phyloP scores from a whole-genome alignment of 2,329 filamentous ascomycete species.

The Neophaeococcomyces mojaviensis region DNA sequence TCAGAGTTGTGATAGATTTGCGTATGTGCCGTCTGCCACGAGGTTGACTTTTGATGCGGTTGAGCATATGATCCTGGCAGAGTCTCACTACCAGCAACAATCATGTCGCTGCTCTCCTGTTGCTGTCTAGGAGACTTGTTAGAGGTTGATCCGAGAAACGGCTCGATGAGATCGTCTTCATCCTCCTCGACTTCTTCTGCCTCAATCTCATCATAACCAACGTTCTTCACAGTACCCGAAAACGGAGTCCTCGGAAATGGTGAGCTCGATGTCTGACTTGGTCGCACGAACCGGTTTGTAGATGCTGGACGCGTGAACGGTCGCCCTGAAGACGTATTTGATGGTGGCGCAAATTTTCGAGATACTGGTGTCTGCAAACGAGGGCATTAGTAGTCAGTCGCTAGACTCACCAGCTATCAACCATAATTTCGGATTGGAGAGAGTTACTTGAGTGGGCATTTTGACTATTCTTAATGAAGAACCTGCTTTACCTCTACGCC shows the following conservation, averaged over 20 bases:
- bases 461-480: too few relatives aligned
- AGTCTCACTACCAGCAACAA: too few relatives aligned
- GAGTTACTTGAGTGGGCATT: slow-evolving; percentile 7
- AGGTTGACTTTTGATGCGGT: too few relatives aligned
- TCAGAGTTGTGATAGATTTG: too few relatives aligned
- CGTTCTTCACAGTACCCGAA: neutral
- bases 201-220: slow-evolving; percentile 1
- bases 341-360: slow-evolving; percentile 5
- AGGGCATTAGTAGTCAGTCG: neutral
- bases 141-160: neutral
- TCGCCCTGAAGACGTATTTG: neutral
- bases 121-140: too few relatives aligned
- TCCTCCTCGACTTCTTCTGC: neutral
- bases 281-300: slow-evolving; percentile 1
- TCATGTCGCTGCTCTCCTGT: too few relatives aligned
- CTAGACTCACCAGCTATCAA: too few relatives aligned
- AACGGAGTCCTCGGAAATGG: slow-evolving; percentile 4
- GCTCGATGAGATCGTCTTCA: neutral
- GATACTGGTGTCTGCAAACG: slow-evolving; percentile 1
- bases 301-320: neutral
- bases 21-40: too few relatives aligned
- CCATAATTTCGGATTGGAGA: neutral
- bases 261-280: slow-evolving; percentile 4
- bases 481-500: too few relatives aligned
- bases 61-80: too few relatives aligned